Conservation (phyloP, 1,139 yeast genomes). For the Yamadazyma spencermartinsiae region DNA sequence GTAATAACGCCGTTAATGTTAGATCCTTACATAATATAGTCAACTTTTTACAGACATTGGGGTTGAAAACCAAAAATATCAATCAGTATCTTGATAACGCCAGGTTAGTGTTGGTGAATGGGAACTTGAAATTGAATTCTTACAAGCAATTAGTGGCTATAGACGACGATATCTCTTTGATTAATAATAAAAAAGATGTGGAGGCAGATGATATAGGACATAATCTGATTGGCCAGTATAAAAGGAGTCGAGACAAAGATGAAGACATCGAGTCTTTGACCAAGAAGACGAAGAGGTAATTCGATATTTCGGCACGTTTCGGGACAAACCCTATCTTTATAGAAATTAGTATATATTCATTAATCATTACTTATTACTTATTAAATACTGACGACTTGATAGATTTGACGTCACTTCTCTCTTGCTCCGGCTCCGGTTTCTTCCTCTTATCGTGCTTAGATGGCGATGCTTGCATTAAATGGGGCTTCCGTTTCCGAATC, state of each 20-base stretch:
- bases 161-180: conserved; percentile 31
- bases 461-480: background rate
- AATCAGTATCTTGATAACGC: conserved; percentile 62
- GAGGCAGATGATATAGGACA: conserved; percentile 18
- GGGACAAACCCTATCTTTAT: too few relatives aligned
- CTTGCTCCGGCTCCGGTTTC: conserved; percentile 3
- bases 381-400: conserved; percentile 36
- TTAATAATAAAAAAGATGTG: conserved; percentile 19
- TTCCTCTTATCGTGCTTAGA: background rate
- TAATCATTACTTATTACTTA: background rate
- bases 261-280: background rate
- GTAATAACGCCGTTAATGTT: conserved; percentile 54
- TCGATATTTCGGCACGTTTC: too few relatives aligned
- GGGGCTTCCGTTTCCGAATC: conserved; percentile 5
- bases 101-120: conserved; percentile 64
- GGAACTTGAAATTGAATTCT: conserved; percentile 67
- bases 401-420: conserved; percentile 13
- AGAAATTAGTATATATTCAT: too few relatives aligned
- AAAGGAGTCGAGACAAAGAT: conserved; percentile 20
- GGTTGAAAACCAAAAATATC: conserved; percentile 64
- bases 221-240: conserved; percentile 24
- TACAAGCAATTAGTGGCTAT: conserved; percentile 65
- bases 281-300: background rate
- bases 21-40: conserved; percentile 70
- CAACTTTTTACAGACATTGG: conserved; percentile 67